Evolutionary conservation across 345 rosid genomes (phyloP), one percentile per base, ranked within the genome.

Genomic region (Syzygium aqueum): DNA sequence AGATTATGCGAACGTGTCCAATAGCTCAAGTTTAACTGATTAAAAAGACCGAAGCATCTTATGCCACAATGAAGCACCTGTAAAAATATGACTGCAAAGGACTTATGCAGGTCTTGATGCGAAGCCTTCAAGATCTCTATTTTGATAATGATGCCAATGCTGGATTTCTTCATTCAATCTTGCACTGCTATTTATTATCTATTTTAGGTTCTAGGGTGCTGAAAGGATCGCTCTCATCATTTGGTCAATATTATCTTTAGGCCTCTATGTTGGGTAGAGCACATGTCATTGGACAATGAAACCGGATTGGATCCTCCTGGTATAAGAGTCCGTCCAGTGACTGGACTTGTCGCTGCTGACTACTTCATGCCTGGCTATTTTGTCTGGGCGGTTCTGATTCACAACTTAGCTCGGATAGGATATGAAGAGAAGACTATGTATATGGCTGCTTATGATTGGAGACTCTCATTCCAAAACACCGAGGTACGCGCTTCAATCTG

Each of bases 361-460:
- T 97, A 97, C 93, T 96, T 97, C 93, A 95, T 94, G 85, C 96
- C 99, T 40, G 99, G 99, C 30, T 97, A 95, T 91, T 97, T 96
- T 89, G 98, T 97, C 46, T 97, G 99, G 99, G 99, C 99, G 7
- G 99, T 97, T 91, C 88, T 96, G 91, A 97, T 97, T 86, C 99
- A 98, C 88, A 97, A 96, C 90, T 92, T 97, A 89, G 99, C 99
- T 87, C 96, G 92, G 77, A 92, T 97, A 88, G 99, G 99, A 85
- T 97, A 97, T 84, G 99, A 97, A 88, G 99, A 96, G 89, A 97
- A 97, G 90, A 96, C 93, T 63, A 95, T 97, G 99, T 95, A 94
- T 88, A 97, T 96, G 99, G 99, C 99, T 89, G 91, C 99, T 23
- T 97, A 97, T 91, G 99, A 97, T 90, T 97, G 99, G 99, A 93